These are phyloP conservation scores for Scheffersomyces quercinus DNA, from an alignment of 1,139 yeast species.

Conservation along the genomic window DNA sequence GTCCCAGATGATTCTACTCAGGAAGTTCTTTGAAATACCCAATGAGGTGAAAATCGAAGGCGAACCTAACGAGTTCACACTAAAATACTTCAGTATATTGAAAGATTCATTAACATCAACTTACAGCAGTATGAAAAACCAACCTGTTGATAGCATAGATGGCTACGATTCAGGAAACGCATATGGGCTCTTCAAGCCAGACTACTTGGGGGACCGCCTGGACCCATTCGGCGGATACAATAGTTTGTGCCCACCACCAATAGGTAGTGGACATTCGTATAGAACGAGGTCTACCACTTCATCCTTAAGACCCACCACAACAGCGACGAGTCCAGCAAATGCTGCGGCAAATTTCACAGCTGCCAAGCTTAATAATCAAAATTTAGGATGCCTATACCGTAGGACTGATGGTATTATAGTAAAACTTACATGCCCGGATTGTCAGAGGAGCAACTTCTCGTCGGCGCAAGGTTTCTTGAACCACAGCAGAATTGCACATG, in stretches of 20 bases:
- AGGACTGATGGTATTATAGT: constrained; percentile 75
- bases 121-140: constrained; percentile 23
- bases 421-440: constrained; percentile 65
- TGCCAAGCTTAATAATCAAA: constrained; percentile 12
- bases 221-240: constrained; percentile 1
- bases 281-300: constrained; percentile 54
- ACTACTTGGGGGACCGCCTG: constrained; percentile 7
- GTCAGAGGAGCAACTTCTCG: constrained; percentile 69
- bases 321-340: constrained; percentile 3
- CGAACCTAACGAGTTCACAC: constrained; percentile 54
- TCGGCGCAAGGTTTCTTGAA: constrained; percentile 81
- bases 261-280: constrained; percentile 29
- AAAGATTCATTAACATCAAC: constrained; percentile 37
- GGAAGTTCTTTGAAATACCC: constrained; percentile 55
- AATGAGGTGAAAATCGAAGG: constrained; percentile 31
- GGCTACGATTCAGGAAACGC: constrained; percentile 8
- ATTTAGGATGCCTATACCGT: constrained; percentile 62
- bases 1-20: constrained; percentile 54
- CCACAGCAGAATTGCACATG: constrained; percentile 74
- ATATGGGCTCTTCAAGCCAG: constrained; percentile 9
- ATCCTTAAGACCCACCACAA: constrained; percentile 40
- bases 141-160: constrained; percentile 4
- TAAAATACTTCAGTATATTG: constrained; percentile 44
- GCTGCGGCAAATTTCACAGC: constrained; percentile 2
- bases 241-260: constrained; percentile 3